These are phyloP conservation scores for Mycena galericulata DNA, from an alignment of 768 basidiomycete species.

Conservation along the genomic window DNA sequence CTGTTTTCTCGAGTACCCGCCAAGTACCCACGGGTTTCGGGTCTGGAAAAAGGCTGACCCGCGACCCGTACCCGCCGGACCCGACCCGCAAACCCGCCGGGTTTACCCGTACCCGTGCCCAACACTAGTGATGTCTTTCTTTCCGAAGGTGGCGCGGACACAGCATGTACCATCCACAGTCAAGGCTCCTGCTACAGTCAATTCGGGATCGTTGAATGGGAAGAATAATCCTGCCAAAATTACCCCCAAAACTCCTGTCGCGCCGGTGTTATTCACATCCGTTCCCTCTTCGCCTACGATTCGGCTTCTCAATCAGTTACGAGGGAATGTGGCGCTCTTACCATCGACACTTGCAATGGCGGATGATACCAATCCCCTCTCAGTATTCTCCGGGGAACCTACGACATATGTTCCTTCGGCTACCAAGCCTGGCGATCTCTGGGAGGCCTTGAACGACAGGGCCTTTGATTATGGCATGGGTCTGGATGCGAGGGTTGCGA, in stretches of 20 bases:
- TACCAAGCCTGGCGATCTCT: background rate
- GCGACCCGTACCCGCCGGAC: too few species aligned
- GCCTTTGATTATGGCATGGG: background rate
- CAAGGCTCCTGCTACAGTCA: background rate
- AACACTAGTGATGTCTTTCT: too few species aligned
- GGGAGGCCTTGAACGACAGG: background rate
- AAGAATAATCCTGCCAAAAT: background rate
- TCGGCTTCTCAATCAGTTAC: background rate
- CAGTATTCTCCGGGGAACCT: background rate
- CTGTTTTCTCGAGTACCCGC: too few species aligned
- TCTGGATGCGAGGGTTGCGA: too few species aligned
- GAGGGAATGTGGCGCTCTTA: background rate
- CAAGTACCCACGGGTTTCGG: too few species aligned
- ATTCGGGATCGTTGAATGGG: background rate
- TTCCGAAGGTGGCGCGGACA: too few species aligned
- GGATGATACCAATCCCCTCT: background rate
- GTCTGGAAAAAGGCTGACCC: too few species aligned
- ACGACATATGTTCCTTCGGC: background rate
- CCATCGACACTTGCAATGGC: background rate
- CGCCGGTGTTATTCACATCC: background rate
- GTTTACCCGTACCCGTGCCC: too few species aligned
- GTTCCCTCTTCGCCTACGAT: background rate
- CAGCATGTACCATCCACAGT: background rate
- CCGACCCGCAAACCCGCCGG: too few species aligned
- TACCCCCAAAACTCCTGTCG: background rate